These are phyloP conservation scores for Pichia rugopelliculosa DNA, from an alignment of 805 yeast species.

Conservation along the genomic window DNA sequence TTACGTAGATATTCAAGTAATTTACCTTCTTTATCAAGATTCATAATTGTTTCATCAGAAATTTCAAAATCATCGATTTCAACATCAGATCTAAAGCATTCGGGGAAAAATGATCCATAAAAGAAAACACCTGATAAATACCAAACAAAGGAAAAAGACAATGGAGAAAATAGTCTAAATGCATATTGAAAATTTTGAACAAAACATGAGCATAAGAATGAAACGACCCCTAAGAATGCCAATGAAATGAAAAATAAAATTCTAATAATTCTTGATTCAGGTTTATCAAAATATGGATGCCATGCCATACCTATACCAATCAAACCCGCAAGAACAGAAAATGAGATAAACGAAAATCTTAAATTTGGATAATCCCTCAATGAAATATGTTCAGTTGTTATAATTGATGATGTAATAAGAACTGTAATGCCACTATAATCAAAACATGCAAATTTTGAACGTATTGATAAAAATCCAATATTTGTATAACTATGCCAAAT, in stretches of 20 bases:
- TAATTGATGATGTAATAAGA: constrained; percentile 79
- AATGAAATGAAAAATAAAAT: constrained; percentile 74
- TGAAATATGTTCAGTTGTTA: constrained; percentile 78
- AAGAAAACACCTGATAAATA: constrained; percentile 78
- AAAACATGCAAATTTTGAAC: constrained; percentile 81
- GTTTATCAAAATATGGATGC: constrained; percentile 87
- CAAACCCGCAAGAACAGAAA: constrained; percentile 60
- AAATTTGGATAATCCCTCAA: constrained; percentile 51
- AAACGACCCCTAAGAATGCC: constrained; percentile 65
- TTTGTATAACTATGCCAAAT: constrained; percentile 90
- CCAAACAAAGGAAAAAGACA: constrained; percentile 64
- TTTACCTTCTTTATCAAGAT: constrained; percentile 22
- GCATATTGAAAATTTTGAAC: constrained; percentile 52
- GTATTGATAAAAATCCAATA: constrained; percentile 52
- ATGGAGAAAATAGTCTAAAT: constrained; percentile 53
- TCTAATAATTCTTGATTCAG: constrained; percentile 73
- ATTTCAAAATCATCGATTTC: constrained; percentile 38
- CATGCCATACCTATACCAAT: constrained; percentile 77
- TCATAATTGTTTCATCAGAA: constrained; percentile 27
- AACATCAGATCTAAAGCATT: constrained; percentile 73
- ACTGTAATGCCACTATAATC: constrained; percentile 94
- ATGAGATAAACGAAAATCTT: constrained; percentile 43
- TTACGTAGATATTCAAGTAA: constrained; percentile 34
- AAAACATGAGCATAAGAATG: constrained; percentile 49
- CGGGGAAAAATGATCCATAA: constrained; percentile 85